Conservation (phyloP, 768 basidiomycete genomes). For the Leccinum disarticulatum region DNA sequence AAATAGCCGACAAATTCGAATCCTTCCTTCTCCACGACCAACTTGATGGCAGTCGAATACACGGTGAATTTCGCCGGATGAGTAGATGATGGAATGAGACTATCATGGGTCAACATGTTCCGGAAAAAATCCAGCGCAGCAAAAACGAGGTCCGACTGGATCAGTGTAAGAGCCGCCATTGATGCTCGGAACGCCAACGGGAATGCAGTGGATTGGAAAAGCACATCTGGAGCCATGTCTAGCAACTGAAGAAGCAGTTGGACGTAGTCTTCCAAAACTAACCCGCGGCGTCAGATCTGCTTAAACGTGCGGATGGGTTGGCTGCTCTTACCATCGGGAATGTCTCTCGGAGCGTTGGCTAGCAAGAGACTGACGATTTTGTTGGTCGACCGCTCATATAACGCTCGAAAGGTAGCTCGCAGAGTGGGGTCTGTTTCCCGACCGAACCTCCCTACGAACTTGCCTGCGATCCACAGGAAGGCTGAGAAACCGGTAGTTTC, state of each 20-base stretch:
- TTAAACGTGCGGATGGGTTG: not conserved
- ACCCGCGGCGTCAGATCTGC: slow-evolving; percentile 4
- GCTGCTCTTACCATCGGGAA: slow-evolving; percentile 84
- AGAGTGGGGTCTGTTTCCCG: slow-evolving; percentile 58
- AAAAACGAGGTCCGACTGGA: slow-evolving; percentile 81
- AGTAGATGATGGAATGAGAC: slow-evolving; percentile 48
- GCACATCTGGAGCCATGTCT: slow-evolving; percentile 66
- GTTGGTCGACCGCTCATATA: slow-evolving; percentile 76
- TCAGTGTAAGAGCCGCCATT: slow-evolving; percentile 77
- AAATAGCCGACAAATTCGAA: slow-evolving; percentile 66
- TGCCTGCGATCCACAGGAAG: slow-evolving; percentile 94
- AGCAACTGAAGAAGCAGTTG: slow-evolving; percentile 74
- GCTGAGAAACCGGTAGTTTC: slow-evolving; percentile 78
- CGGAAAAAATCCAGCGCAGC: slow-evolving; percentile 81
- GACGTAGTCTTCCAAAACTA: slow-evolving; percentile 94
- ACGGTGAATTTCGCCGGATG: slow-evolving; percentile 59
- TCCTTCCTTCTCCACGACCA: slow-evolving; percentile 68
- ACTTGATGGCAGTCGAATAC: slow-evolving; percentile 62
- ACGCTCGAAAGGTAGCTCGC: slow-evolving; percentile 53
- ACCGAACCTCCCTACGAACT: slow-evolving; percentile 77
- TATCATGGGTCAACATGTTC: slow-evolving; percentile 72
- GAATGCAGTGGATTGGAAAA: slow-evolving; percentile 79
- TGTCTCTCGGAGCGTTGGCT: slow-evolving; percentile 62
- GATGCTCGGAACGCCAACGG: slow-evolving; percentile 73
- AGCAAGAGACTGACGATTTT: slow-evolving; percentile 70